Evolutionary conservation across 2,329 filamentous ascomycete genomes (phyloP), one percentile per base, ranked within the genome.

Genomic region (Pseudogymnoascus sp.): DNA sequence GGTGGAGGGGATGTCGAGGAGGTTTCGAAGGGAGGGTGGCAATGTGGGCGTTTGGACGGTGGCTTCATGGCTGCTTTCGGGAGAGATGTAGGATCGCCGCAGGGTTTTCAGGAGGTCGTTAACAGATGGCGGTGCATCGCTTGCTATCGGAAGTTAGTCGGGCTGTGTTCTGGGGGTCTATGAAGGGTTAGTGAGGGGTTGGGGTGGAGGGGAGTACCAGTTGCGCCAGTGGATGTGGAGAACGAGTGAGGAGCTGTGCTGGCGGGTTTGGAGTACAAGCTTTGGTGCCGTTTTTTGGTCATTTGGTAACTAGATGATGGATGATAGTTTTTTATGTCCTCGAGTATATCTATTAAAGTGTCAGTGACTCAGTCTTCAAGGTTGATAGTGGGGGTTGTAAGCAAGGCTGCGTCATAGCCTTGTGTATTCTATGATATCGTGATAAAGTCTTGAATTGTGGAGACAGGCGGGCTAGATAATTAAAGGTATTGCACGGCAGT

Each of bases 261-360:
- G 69, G 76, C 80, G 68, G 84, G 84, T 73, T 86, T 87, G 67
- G 83, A 83, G 69, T 82, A 84, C 70, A 78, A 78, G 69, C 75
- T 70, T 68, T 80, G 77, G 63, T 82, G 80, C 74, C 83, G 79
- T 80, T 86, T 87, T 78, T 86, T 87, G 75, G 85, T 83, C 85
- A 87, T 87, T 57, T 57, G 50, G 47, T 57, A n/a, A 15, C 50
- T 15, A 19, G 50, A 33, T 33, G 15, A 33, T 57, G n/a, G 9
- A 33, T 53, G 8, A 11, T 57, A 5, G 4, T 8, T 33, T 31
- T 31, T 9, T 57, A 33, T 33, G 13, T 19, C n/a, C n/a, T 57
- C n/a, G 50, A 57, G 28, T 19, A 57, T 57, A 21, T 6, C 6
- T 53, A 53, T 33, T 57, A n/a, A 33, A 21, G 28, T 33, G 28